phyloP scores from a whole-genome alignment of 2,329 filamentous ascomycete species.

The Trichophyton equinum region DNA sequence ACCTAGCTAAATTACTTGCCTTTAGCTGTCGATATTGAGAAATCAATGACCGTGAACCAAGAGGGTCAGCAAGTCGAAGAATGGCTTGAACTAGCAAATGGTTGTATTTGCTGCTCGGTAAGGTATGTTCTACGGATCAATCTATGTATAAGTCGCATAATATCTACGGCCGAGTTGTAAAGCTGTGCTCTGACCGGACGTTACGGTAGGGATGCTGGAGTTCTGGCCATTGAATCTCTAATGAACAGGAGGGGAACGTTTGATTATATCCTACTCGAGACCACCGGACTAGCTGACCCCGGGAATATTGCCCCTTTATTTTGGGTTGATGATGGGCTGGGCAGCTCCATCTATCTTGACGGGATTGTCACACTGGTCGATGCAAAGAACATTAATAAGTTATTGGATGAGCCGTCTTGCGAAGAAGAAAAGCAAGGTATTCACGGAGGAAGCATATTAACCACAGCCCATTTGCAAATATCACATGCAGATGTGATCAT shows the following conservation, averaged over 20 bases:
- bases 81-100: constrained; percentile 93
- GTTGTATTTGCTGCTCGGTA: constrained; percentile 94
- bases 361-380: constrained; percentile 94
- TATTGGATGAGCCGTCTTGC: constrained; percentile 54
- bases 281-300: constrained; percentile 86
- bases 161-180: background rate
- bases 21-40: constrained; percentile 82
- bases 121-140: constrained; percentile 45
- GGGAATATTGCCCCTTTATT: constrained; percentile 93
- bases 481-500: constrained; percentile 93
- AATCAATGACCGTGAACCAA: constrained; percentile 81
- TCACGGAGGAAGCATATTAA: constrained; percentile 56
- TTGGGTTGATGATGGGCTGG: constrained; percentile 93
- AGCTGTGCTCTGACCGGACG: background rate
- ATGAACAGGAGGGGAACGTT: constrained; percentile 92
- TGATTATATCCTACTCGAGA: constrained; percentile 95
- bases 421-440: constrained; percentile 25
- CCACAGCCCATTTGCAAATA: constrained; percentile 89
- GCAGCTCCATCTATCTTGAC: constrained; percentile 90
- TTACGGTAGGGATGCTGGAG: constrained; percentile 61
- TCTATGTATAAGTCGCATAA: background rate
- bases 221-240: constrained; percentile 85
- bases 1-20: background rate
- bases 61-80: constrained; percentile 73
- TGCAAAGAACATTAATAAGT: constrained; percentile 77